Conservation (phyloP, 768 basidiomycete genomes). For the Rhodotorula kratochvilovae region DNA sequence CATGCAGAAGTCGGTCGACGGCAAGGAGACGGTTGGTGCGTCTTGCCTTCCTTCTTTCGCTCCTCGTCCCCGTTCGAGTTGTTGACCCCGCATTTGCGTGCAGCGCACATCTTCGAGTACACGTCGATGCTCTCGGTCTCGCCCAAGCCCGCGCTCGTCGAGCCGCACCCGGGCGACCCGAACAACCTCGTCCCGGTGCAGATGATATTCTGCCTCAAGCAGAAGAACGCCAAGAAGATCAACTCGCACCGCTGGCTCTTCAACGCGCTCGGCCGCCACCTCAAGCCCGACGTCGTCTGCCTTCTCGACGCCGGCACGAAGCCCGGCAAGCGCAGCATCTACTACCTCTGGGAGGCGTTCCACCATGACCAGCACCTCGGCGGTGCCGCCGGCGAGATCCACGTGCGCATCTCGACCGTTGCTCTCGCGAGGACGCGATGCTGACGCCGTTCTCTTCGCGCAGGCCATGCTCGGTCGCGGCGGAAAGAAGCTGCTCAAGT, state of each 20-base stretch:
- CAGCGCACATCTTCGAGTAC: slow-evolving; percentile 96
- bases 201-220: slow-evolving; percentile 55
- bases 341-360: slow-evolving; percentile 86
- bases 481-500: slow-evolving; percentile 79
- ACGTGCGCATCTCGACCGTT: slow-evolving; percentile 26
- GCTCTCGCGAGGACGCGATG: neutral
- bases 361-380: slow-evolving; percentile 45
- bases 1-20: slow-evolving; percentile 45
- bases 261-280: slow-evolving; percentile 64
- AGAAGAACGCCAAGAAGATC: slow-evolving; percentile 85
- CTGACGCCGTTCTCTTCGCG: slow-evolving; percentile 59
- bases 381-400: slow-evolving; percentile 43
- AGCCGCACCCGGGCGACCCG: slow-evolving; percentile 81
- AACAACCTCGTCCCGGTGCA: slow-evolving; percentile 68
- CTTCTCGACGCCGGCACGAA: slow-evolving; percentile 94
- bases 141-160: slow-evolving; percentile 78
- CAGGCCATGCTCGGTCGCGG: slow-evolving; percentile 80
- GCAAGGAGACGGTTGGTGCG: slow-evolving; percentile 56
- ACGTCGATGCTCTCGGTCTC: slow-evolving; percentile 95
- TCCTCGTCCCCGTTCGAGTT: neutral
- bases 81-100: slow-evolving; percentile 49
- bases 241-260: slow-evolving; percentile 97
- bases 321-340: slow-evolving; percentile 92
- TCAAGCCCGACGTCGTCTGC: slow-evolving; percentile 82
- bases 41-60: too few relatives aligned